phyloP scores from a whole-genome alignment of 2,329 filamentous ascomycete species.

The Colletotrichum destructivum region DNA sequence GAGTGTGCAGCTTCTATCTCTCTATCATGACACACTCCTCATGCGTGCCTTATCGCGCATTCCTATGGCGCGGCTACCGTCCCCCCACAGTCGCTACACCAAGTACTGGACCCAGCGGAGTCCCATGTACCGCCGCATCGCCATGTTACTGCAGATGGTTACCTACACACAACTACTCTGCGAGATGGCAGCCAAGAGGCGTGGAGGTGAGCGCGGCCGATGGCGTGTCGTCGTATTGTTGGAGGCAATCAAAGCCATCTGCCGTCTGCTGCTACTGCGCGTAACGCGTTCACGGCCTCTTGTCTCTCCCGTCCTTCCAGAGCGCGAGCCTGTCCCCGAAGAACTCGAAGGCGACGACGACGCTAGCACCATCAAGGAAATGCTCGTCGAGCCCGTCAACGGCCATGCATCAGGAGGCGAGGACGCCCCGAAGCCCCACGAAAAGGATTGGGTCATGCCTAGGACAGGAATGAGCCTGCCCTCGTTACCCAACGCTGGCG shows the following conservation, averaged over 20 bases:
- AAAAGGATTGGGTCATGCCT: slow-evolving; percentile 90
- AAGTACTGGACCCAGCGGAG: slow-evolving; percentile 76
- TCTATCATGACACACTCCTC: slow-evolving; percentile 94
- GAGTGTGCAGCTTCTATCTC: slow-evolving; percentile 87
- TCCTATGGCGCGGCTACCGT: slow-evolving; percentile 68
- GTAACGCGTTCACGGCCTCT: slow-evolving; percentile 88
- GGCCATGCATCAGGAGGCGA: slow-evolving; percentile 69
- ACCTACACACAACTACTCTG: slow-evolving; percentile 97
- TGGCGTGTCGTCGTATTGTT: slow-evolving; percentile 92
- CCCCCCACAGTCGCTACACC: slow-evolving; percentile 76
- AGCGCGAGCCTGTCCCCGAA: slow-evolving; percentile 82
- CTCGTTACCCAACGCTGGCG: slow-evolving; percentile 82
- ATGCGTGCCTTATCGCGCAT: slow-evolving; percentile 73
- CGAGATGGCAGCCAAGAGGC: slow-evolving; percentile 95
- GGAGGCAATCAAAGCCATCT: slow-evolving; percentile 89
- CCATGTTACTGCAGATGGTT: slow-evolving; percentile 87
- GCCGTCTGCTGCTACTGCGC: slow-evolving; percentile 83
- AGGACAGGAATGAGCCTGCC: slow-evolving; percentile 90
- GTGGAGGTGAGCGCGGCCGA: slow-evolving; percentile 81
- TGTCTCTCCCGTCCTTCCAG: slow-evolving; percentile 86
- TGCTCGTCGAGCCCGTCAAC: slow-evolving; percentile 67
- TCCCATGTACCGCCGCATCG: slow-evolving; percentile 83
- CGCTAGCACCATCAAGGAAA: slow-evolving; percentile 55
- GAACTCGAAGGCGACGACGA: slow-evolving; percentile 63
- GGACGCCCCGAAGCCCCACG: slow-evolving; percentile 58